Base-by-base conservation (phyloP, 192 early-diverging fungal genomes). In the Paraglomus brasilianum region DNA sequence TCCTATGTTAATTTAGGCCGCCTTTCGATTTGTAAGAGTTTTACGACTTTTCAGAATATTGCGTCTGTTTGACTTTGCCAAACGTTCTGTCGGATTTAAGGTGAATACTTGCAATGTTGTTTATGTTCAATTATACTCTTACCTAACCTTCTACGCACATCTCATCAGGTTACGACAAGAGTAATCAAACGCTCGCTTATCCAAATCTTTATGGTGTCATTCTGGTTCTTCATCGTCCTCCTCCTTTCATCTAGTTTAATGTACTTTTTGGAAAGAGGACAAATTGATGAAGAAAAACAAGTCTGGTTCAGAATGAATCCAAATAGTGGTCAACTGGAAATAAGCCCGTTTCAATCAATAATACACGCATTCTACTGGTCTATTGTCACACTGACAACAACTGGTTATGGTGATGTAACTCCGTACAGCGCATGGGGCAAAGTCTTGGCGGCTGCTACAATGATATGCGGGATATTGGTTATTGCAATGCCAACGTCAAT, bases 401-500 rank as follows among this genome's bases (percentile, higher is more conserved):
- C 80, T 22, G 82, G 82, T 2, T 83, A 82, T 45, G 82, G 82
- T 19, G 82, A 83, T 48, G 69, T 75, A n/a, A 72, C 74, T 24
- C 82, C 82, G 1, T 72, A 72, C 24, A 80, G 80, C 39, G 71
- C 45, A 75, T 66, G 70, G 71, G 83, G 83, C 62, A 77, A 80
- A 53, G 72, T 83, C 4, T 72, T 85, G 40, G 77, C 78, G 0
- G 66, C 72, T 13, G 15, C 80, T 24, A 83, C 82, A 15, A 80
- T 81, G 78, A 46, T 83, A 38, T 69, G 77, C 46, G 82, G 82
- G 42, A 77, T 83, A 51, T 82, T 82, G 8, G 76, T 77, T 14
- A 80, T 82, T 69, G 82, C 80, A 62, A 70, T 82, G 50, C 80
- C 80, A 22, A 82, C 82, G 1, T 78, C 80, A 1, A 83, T 83